Evolutionary conservation across 2,329 filamentous ascomycete genomes (phyloP).

Genomic region (Aureobasidium uvarum): DNA sequence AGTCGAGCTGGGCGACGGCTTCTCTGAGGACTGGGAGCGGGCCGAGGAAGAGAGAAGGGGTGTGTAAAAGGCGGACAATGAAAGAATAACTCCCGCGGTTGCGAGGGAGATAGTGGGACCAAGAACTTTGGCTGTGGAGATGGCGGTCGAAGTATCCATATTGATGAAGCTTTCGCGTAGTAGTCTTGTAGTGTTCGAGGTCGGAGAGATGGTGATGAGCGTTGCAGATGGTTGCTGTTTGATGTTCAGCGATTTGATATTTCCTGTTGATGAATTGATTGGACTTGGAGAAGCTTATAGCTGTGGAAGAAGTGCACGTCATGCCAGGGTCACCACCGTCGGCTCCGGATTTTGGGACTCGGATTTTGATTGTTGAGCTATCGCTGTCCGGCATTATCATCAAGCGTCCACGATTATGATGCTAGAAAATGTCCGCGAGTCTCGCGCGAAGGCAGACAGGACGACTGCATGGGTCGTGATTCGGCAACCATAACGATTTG

Average conservation of each 20-base stretch:
- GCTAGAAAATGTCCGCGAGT: not conserved
- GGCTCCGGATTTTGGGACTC: not conserved
- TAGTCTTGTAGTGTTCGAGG: not conserved
- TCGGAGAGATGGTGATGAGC: too few relatives aligned
- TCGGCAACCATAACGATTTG: not conserved
- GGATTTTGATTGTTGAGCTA: not conserved
- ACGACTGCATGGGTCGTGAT: too few relatives aligned
- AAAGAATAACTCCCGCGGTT: constrained; percentile 9
- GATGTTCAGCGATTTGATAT: not conserved
- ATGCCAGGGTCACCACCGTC: constrained; percentile 8
- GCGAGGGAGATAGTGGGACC: not conserved
- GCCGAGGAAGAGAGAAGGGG: constrained; percentile 2
- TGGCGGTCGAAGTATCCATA: not conserved
- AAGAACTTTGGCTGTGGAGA: not conserved
- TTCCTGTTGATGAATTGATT: not conserved
- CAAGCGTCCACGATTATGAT: not conserved
- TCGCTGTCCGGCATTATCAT: not conserved
- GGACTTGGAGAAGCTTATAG: not conserved
- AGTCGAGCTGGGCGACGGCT: not conserved
- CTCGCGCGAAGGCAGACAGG: too few relatives aligned
- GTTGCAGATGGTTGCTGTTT: not conserved
- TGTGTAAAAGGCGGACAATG: constrained; percentile 12
- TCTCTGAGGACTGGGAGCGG: constrained; percentile 2
- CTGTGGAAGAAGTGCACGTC: not conserved
- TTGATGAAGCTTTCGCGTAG: not conserved